Evolutionary conservation across 1,284 basidiomycete species (phyloP).

Genomic region (Clitocybe nebularis): DNA sequence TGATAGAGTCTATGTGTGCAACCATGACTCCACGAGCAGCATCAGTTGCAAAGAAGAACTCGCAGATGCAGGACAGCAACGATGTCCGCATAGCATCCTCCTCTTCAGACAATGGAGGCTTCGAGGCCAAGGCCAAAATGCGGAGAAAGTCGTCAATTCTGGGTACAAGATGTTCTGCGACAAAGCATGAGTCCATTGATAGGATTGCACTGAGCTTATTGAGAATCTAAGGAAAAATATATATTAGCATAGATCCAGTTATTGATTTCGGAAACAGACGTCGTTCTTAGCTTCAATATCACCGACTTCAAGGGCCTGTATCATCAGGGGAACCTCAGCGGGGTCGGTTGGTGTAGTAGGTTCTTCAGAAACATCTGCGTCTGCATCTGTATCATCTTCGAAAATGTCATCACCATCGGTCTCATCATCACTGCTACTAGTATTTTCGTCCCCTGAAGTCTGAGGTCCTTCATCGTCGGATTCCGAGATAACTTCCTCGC

Average conservation of each 20-base stretch:
- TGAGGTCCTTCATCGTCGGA: neutral
- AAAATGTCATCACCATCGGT: slow-evolving; percentile 1
- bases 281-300: neutral
- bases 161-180: neutral
- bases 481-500: neutral
- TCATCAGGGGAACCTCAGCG: neutral
- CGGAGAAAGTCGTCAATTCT: slow-evolving; percentile 1
- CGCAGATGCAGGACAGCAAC: neutral
- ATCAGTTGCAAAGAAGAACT: neutral
- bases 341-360: neutral
- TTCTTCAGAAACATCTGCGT: slow-evolving; percentile 16
- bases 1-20: neutral
- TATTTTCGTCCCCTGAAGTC: neutral
- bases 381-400: slow-evolving; percentile 24
- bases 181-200: neutral
- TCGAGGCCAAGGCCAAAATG: neutral
- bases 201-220: neutral
- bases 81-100: neutral
- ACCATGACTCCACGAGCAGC: neutral
- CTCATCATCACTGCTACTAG: neutral
- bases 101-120: neutral
- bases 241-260: neutral
- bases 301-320: slow-evolving; percentile 1
- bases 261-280: neutral
- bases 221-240: neutral